Evolutionary conservation across 1,284 basidiomycete genomes (phyloP), one percentile per base, ranked within the genome.

Genomic region (Abortiporus biennis): DNA sequence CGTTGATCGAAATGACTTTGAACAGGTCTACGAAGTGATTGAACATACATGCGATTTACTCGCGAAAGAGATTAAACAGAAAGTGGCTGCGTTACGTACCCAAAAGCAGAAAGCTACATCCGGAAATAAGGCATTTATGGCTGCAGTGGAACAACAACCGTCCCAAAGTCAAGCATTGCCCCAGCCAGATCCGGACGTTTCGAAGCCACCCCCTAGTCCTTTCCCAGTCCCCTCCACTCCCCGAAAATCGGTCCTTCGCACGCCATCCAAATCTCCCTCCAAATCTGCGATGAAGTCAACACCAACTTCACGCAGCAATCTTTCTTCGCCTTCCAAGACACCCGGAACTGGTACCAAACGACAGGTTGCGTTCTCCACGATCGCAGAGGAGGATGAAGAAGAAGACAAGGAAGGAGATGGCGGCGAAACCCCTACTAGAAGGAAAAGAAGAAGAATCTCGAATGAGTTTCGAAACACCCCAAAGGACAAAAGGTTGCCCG

Each of bases 321-420:
- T 46, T 38, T 38, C 47, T 5, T 50, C 55, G 0, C 54, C 57
- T 1, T 46, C 48, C 12, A 57, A 55, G 43, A 57, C 56, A 23
- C 57, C 52, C 11, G 16, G 38, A 22, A 49, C 47, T 1, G n/a
- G n/a, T n/a, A 54, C 54, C 43, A 60, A 60, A 40, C 58, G 58
- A 35, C 57, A 58, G 34, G 56, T 58, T n/a, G 53, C 50, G 19
- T 58, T 59, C 33, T 22, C 39, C 5, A 13, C 41, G 11, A 31
- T 9, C 5, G 49, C 47, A 36, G 48, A 47, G 11, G 45, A 48
- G 15, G 42, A 50, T n/a, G 46, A 42, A 2, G 52, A 53, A 17
- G 51, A 41, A 9, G 19, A 21, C 34, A 22, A 21, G 31, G 46
- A 45, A 29, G 48, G 47, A 38, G 53, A 51, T 17, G n/a, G n/a